These are phyloP conservation scores for Pseudogymnoascus destructans DNA, from an alignment of 2,329 filamentous ascomycete species.

Conservation along the genomic window DNA sequence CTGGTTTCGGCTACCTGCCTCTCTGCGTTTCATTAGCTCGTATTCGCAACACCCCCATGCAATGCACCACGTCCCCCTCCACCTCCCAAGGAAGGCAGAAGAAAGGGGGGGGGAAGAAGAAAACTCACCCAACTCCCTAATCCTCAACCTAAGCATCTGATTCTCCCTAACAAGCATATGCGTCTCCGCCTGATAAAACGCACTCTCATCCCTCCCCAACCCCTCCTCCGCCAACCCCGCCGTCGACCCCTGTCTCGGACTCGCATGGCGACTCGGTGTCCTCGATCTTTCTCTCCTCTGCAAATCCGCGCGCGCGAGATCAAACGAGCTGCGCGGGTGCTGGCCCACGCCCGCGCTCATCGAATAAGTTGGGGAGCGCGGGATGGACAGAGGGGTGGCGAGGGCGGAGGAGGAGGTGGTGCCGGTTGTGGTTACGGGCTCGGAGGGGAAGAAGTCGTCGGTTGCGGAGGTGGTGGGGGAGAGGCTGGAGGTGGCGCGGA, in stretches of 20 bases:
- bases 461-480: constrained; percentile 30
- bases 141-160: constrained; percentile 66
- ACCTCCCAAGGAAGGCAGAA: background rate
- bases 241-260: constrained; percentile 45
- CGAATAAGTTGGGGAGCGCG: constrained; percentile 33
- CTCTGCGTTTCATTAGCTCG: background rate
- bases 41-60: background rate
- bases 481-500: constrained; percentile 33
- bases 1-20: constrained; percentile 19
- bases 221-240: constrained; percentile 42
- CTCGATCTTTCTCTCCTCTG: constrained; percentile 37
- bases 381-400: constrained; percentile 28
- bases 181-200: constrained; percentile 72
- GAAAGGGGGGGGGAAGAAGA: background rate
- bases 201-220: constrained; percentile 49
- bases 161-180: constrained; percentile 68
- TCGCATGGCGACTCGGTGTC: constrained; percentile 42
- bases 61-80: no score
- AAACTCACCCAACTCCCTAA: constrained; percentile 54
- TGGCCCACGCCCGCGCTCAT: background rate
- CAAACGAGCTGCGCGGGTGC: constrained; percentile 44
- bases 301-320: constrained; percentile 42
- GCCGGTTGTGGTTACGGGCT: constrained; percentile 29
- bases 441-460: constrained; percentile 29
- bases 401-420: constrained; percentile 32